Evolutionary conservation across 2,329 filamentous ascomycete species (phyloP), one percentile per base, ranked within the genome.

Genomic region (Xylaria hypoxylon): DNA sequence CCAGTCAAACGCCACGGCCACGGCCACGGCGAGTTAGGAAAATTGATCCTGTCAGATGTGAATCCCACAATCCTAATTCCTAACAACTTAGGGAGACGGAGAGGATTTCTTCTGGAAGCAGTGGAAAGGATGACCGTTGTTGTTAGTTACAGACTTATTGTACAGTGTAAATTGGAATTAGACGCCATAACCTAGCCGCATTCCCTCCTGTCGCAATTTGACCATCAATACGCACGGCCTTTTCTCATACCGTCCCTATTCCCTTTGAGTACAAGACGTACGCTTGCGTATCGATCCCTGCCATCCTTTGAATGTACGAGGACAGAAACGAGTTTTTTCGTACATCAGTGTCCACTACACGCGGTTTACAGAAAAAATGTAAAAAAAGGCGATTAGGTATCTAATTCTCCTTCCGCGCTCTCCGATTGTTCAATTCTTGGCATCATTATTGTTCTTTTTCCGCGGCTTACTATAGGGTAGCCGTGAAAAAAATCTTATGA

Each of bases 21-120:
- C 52, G 45, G 44, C 59, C 38, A 48, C 57, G 51, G 40, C 64
- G 33, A 55, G 19, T 5, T 53, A 19, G 45, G 19, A 51, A 35
- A 38, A 40, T 24, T 22, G 24, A 52, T 44, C 48, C 38, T 33
- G 48, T 26, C 33, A 52, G 35, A 47, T 38, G n/a, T 17, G 31
- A 59, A 66, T 67, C 64, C 64, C 64, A 55, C 59, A 59, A 44
- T 63, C 50, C 55, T 45, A 15, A 42, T 65, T 53, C 53, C 45
- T 52, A 19, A 56, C 17, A 50, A 40, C 28, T 47, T 33, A 22
- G 47, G 33, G 26, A 40, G 13, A 19, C 19, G 28, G 40, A 31
- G n/a, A 26, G 60, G 44, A 57, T 67, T 48, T 44, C 45, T 53
- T 67, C 65, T 59, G 22, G 57, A 68, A 65, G 52, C 48, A 51